phyloP scores from a whole-genome alignment of 2,329 filamentous ascomycete species.

The Phyllosticta citribraziliensis region DNA sequence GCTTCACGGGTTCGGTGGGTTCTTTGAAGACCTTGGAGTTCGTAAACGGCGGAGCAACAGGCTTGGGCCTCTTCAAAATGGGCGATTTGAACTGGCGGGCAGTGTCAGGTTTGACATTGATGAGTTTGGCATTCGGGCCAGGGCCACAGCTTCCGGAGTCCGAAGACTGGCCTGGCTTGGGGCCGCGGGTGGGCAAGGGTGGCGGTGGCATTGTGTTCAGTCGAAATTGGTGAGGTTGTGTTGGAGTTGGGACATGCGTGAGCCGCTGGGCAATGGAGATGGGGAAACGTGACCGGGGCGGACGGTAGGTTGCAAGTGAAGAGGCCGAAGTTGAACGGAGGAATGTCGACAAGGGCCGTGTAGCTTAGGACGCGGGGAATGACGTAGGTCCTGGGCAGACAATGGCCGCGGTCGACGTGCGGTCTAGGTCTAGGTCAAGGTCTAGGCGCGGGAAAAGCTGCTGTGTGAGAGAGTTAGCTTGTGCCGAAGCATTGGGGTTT shows the following conservation, averaged over 20 bases:
- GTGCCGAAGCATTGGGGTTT: not conserved
- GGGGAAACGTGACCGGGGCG: not conserved
- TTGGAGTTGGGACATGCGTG: not conserved
- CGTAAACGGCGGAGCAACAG: not conserved
- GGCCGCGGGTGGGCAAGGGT: too few species aligned
- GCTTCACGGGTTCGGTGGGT: not conserved
- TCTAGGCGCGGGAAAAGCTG: too few species aligned
- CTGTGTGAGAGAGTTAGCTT: too few species aligned
- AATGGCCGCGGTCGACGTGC: not conserved
- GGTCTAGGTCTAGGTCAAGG: not conserved
- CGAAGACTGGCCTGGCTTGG: not conserved
- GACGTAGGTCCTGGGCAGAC: not conserved
- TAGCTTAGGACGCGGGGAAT: not conserved
- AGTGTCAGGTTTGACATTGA: not conserved
- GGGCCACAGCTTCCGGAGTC: not conserved
- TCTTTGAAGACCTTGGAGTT: not conserved
- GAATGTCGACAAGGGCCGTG: not conserved
- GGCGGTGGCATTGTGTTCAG: not conserved
- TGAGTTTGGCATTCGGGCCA: not conserved
- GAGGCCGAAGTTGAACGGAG: not conserved
- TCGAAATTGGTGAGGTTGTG: not conserved
- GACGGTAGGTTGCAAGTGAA: not conserved
- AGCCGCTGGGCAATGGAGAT: not conserved
- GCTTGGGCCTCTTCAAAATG: not conserved
- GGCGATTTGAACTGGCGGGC: not conserved